Base-by-base conservation (phyloP, 2,329 filamentous ascomycete genomes). In the Mycosphaerelloides madeirae region DNA sequence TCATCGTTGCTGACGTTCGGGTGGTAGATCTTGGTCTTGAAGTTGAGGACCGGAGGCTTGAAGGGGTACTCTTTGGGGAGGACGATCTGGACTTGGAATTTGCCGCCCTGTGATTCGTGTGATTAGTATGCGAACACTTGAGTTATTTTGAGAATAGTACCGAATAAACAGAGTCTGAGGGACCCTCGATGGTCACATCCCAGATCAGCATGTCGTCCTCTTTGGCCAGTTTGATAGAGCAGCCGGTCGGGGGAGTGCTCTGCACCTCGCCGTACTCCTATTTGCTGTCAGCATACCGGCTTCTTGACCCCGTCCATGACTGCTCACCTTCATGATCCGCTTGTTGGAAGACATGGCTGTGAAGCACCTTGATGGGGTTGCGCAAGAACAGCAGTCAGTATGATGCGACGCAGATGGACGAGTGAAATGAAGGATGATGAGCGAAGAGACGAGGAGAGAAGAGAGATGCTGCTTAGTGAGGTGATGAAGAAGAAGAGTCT, bases 21-120 rank as follows among this genome's bases (percentile, higher is more conserved):
- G 72, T 96, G 90, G 78, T 95, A 96, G 74, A 95, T 86, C 70
- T 90, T 91, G 40, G 89, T 95, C 54, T 75, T 72, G 77, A 95
- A 95, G 62, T 77, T 81, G 57, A 95, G 76, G 48, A 77, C 73
- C 13, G 89, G 89, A 16, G 88, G 81, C 69, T 93, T 93, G 81
- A 95, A 95, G 29, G 89, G 89, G 73, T 95, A 95, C 61, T 88
- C 84, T 57, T 74, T 70, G 12, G 89, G 88, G 9, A 96, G 80
- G 31, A 69, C 75, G 56, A 95, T 74, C 50, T 82, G 69, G 49
- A 96, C 70, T 55, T 79, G 79, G 77, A 88, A 96, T 54, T 71
- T 72, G 61, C 89, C 89, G 57, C 81, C 83, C 74, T 84, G 52
- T 31, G 31, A 18, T 45, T 28, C n/a, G 38, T 18, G 39, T 36